Evolutionary conservation across 1,139 yeast genomes (phyloP).

Genomic region (Protomyces macrosporus): DNA sequence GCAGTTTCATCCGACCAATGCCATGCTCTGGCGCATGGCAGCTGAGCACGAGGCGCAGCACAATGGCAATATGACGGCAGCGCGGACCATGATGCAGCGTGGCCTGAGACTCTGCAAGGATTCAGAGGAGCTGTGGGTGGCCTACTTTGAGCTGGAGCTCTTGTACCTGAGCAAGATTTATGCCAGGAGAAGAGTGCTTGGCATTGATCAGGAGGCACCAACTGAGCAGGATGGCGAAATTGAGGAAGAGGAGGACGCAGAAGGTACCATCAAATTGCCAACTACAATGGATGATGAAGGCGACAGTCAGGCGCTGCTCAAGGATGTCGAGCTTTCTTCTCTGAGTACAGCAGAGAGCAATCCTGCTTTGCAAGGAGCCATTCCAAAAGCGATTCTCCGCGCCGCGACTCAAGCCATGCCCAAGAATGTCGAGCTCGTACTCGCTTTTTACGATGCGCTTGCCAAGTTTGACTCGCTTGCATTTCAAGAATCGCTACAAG

Average conservation of each 20-base stretch:
- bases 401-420: conserved; percentile 22
- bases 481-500: neutral
- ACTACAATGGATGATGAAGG: neutral
- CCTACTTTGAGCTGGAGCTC: conserved; percentile 82
- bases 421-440: neutral
- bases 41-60: conserved; percentile 89
- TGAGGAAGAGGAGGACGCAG: conserved; percentile 12
- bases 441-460: conserved; percentile 4
- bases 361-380: conserved; percentile 26
- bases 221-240: neutral
- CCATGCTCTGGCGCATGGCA: conserved; percentile 89
- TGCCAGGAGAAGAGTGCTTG: conserved; percentile 76
- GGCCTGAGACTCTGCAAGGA: conserved; percentile 81
- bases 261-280: conserved; percentile 10
- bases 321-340: conserved; percentile 18
- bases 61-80: conserved; percentile 83
- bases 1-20: conserved; percentile 84
- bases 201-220: conserved; percentile 36
- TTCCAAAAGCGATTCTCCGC: conserved; percentile 7
- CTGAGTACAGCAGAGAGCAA: conserved; percentile 14
- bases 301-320: conserved; percentile 1
- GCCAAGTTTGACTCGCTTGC: neutral
- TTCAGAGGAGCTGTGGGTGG: conserved; percentile 67
- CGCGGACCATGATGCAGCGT: conserved; percentile 78
- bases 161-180: conserved; percentile 76